Evolutionary conservation across 495 filamentous ascomycete species (phyloP).

Genomic region (Neurospora discreta): DNA sequence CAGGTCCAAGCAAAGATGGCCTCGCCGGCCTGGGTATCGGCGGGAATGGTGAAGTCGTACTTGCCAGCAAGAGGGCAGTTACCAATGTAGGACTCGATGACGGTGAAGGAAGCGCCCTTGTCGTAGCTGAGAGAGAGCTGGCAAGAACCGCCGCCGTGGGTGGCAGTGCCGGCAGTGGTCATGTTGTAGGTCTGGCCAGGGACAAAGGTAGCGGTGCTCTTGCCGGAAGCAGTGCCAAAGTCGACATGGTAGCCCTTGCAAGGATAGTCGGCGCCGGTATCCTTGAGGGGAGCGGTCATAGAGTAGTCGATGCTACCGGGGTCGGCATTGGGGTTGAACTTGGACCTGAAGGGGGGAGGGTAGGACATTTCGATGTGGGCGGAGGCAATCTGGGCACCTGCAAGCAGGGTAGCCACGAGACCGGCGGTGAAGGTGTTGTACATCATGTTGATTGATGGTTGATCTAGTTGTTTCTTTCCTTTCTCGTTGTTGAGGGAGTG

Average conservation of each 20-base stretch:
- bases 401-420: constrained; percentile 18
- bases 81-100: constrained; percentile 55
- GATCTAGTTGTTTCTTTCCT: background rate
- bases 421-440: constrained; percentile 19
- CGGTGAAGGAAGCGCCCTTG: constrained; percentile 47
- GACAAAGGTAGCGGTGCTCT: constrained; percentile 36
- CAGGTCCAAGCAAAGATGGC: constrained; percentile 57
- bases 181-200: constrained; percentile 49
- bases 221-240: constrained; percentile 34
- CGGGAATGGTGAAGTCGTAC: constrained; percentile 55
- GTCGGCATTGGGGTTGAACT: constrained; percentile 37
- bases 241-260: constrained; percentile 59
- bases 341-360: constrained; percentile 44
- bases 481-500: background rate
- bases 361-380: constrained; percentile 51
- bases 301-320: constrained; percentile 39
- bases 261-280: constrained; percentile 42
- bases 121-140: constrained; percentile 56
- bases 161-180: constrained; percentile 44
- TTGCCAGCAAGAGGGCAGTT: constrained; percentile 41
- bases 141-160: constrained; percentile 55
- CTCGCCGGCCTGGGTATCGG: constrained; percentile 44
- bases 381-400: constrained; percentile 25
- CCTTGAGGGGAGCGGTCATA: constrained; percentile 44
- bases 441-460: constrained; percentile 25